Conservation (phyloP, 169 alveolate genomes). For the Plasmodium berghei region DNA sequence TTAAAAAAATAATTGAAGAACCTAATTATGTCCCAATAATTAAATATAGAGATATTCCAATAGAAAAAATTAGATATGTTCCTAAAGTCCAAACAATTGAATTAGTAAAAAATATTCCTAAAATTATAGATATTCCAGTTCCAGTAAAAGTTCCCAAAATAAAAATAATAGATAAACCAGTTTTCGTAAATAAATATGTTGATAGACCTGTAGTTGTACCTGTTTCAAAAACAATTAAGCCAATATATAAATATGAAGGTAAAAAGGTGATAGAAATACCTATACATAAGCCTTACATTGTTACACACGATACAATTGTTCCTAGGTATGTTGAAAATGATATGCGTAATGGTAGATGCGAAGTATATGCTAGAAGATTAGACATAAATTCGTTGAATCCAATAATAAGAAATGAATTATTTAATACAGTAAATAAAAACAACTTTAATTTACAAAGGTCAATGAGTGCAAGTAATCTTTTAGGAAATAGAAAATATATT, state of each 20-base stretch:
- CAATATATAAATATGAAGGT: slow-evolving; percentile 81
- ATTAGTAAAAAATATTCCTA: slow-evolving; percentile 80
- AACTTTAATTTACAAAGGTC: slow-evolving; percentile 50
- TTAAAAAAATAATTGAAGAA: slow-evolving; percentile 83
- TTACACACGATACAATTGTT: slow-evolving; percentile 82
- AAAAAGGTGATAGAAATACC: slow-evolving; percentile 84
- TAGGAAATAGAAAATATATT: neutral
- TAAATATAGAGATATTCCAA: slow-evolving; percentile 86
- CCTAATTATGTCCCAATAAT: slow-evolving; percentile 82
- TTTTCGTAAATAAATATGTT: slow-evolving; percentile 80
- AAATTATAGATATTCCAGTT: slow-evolving; percentile 84
- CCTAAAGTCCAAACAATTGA: slow-evolving; percentile 85
- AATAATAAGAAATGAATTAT: slow-evolving; percentile 31
- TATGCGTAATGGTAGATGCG: slow-evolving; percentile 42
- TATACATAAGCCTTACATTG: slow-evolving; percentile 84
- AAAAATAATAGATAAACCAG: slow-evolving; percentile 83
- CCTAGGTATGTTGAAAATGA: slow-evolving; percentile 21
- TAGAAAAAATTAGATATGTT: slow-evolving; percentile 84
- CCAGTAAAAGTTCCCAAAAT: slow-evolving; percentile 83
- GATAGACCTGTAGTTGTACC: slow-evolving; percentile 87
- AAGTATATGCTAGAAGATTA: slow-evolving; percentile 51
- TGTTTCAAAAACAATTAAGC: slow-evolving; percentile 81
- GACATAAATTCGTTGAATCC: slow-evolving; percentile 49
- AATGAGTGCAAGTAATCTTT: slow-evolving; percentile 34
- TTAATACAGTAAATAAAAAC: slow-evolving; percentile 34